Conservation (phyloP, 2,329 filamentous ascomycete genomes). For the Xylariaceae sp. region DNA sequence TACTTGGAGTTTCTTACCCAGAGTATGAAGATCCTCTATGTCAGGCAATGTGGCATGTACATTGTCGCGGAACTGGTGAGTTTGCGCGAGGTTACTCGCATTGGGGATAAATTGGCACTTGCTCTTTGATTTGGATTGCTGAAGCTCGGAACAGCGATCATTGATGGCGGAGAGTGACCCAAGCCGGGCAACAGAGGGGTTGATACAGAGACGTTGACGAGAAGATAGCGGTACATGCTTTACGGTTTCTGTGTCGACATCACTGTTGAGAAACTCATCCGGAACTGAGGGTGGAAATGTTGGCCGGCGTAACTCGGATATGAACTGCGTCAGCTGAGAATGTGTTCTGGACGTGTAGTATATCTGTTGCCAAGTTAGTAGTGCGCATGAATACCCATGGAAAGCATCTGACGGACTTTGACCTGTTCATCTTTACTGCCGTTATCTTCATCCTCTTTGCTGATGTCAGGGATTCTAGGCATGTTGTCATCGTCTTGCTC, state of each 20-base stretch:
- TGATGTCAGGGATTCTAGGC: constrained; percentile 50
- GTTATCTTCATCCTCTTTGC: constrained; percentile 53
- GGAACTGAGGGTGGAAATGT: constrained; percentile 67
- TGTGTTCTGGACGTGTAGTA: constrained; percentile 92
- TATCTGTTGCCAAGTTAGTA: constrained; percentile 44
- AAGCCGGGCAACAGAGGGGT: constrained; percentile 70
- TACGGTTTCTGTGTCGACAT: constrained; percentile 48
- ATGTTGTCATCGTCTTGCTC: constrained; percentile 53
- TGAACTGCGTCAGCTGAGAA: constrained; percentile 85
- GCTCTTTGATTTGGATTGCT: constrained; percentile 63
- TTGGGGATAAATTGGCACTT: constrained; percentile 73
- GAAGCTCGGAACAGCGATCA: constrained; percentile 84
- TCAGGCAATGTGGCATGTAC: constrained; percentile 80
- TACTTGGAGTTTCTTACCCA: constrained; percentile 73
- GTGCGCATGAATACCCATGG: background rate
- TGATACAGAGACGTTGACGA: constrained; percentile 84
- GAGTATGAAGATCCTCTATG: constrained; percentile 78
- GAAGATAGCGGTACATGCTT: constrained; percentile 83
- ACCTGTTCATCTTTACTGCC: constrained; percentile 43
- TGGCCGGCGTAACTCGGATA: constrained; percentile 75
- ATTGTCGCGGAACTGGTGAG: constrained; percentile 79
- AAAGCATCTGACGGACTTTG: constrained; percentile 46
- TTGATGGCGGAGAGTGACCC: constrained; percentile 77
- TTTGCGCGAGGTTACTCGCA: constrained; percentile 66
- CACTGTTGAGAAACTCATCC: constrained; percentile 30